These are phyloP conservation scores for Aspergillaceae sp. DNA, from an alignment of 2,329 filamentous ascomycete species.

Conservation along the genomic window DNA sequence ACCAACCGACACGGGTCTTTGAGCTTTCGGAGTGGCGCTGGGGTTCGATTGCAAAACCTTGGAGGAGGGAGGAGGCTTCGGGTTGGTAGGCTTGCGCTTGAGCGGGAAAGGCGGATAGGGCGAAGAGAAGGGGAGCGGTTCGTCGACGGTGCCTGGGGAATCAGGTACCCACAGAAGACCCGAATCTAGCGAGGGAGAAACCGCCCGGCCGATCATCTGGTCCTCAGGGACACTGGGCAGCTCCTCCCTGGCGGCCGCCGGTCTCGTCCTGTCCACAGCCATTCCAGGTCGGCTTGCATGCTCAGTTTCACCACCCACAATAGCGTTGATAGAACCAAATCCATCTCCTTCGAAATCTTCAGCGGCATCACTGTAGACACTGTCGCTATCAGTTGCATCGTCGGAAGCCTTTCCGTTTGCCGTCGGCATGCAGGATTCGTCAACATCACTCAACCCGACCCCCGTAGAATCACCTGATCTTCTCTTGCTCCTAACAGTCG, in stretches of 20 bases:
- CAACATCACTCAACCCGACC: not conserved
- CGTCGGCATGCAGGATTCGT: not conserved
- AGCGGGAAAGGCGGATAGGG: conserved; percentile 11
- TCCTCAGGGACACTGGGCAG: not conserved
- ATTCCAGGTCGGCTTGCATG: conserved; percentile 1
- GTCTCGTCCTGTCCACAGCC: not conserved
- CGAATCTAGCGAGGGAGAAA: conserved; percentile 12
- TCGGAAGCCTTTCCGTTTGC: conserved; percentile 15
- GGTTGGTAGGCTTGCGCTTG: conserved; percentile 1
- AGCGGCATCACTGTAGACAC: conserved; percentile 41
- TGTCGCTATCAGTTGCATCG: conserved; percentile 32
- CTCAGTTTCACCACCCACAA: conserved; percentile 20
- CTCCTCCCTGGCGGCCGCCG: not conserved
- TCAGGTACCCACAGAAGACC: conserved; percentile 9
- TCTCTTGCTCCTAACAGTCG: conserved; percentile 6
- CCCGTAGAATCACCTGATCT: not conserved
- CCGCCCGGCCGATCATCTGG: conserved; percentile 12
- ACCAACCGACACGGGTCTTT: conserved; percentile 12
- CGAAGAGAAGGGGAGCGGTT: conserved; percentile 10
- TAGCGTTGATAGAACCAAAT: conserved; percentile 44
- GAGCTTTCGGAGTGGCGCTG: conserved; percentile 4
- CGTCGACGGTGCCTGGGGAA: conserved; percentile 10
- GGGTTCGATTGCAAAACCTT: not conserved
- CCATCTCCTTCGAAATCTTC: conserved; percentile 36
- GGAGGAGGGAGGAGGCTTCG: not conserved